These are phyloP conservation scores for Galerina marginata DNA, from an alignment of 768 basidiomycete genomes.

Conservation along the genomic window DNA sequence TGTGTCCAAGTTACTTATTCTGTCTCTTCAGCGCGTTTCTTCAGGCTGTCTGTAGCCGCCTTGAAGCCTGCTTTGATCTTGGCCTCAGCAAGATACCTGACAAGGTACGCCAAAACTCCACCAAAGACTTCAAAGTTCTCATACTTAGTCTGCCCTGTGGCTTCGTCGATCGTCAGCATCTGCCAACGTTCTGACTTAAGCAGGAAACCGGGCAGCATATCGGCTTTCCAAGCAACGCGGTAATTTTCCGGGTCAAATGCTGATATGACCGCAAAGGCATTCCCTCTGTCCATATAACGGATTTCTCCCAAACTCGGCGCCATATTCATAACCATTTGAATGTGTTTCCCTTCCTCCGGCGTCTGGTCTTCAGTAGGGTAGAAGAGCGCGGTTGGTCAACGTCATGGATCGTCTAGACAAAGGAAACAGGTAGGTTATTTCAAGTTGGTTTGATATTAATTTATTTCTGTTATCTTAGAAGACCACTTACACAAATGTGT, in stretches of 20 bases:
- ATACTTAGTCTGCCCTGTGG: conserved; percentile 62
- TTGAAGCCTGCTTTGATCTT: conserved; percentile 51
- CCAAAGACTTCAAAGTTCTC: conserved; percentile 67
- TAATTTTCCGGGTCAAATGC: conserved; percentile 56
- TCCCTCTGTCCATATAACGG: conserved; percentile 39
- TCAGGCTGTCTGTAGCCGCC: conserved; percentile 63
- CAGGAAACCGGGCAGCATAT: conserved; percentile 48
- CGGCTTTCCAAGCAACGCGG: conserved; percentile 61
- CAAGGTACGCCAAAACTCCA: conserved; percentile 58
- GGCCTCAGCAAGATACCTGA: conserved; percentile 47
- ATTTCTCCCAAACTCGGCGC: conserved; percentile 61
- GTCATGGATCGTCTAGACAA: conserved; percentile 53
- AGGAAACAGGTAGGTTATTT: too few relatives aligned
- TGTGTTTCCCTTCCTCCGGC: conserved; percentile 50
- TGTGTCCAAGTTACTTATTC: background rate
- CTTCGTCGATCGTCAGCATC: conserved; percentile 50
- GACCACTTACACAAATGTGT: conserved; percentile 63
- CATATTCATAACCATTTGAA: conserved; percentile 62
- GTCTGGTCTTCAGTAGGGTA: conserved; percentile 52
- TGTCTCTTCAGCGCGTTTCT: conserved; percentile 49
- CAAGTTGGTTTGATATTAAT: too few relatives aligned
- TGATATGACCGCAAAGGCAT: conserved; percentile 52
- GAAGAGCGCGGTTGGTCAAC: conserved; percentile 43
- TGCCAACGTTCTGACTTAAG: conserved; percentile 69
- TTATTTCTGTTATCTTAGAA: too few relatives aligned